Base-by-base conservation (phyloP, 148 eudicot species). In the Vaccinium myrtillus region DNA sequence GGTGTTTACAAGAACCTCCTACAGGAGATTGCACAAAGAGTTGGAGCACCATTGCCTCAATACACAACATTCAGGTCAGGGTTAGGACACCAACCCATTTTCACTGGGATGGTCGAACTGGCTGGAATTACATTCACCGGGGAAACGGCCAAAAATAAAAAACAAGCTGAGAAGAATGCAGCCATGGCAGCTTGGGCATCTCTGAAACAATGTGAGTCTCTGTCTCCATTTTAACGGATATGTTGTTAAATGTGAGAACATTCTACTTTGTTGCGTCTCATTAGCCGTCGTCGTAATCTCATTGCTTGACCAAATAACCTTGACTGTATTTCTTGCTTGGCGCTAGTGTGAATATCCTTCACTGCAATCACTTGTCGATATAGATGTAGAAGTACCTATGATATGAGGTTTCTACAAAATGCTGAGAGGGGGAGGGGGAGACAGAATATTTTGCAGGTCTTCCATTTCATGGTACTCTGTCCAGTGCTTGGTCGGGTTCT, bases 111-210 rank as follows among this genome's bases (percentile, higher is more conserved):
- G 56, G 97, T 94, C 10, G 94, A 92, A 86, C 87, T 94, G 49
- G 94, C 94, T 32, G 95, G 92, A 75, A 90, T 94, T 84, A 87
- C 87, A 61, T 94, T 94, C 83, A 91, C 93, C 8, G 97, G 97
- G 19, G 94, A 92, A 84, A 88, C 90, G 15, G 97, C 97, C 82
- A 94, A 94, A 90, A 94, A 91, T 85, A 94, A 94, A 80, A 94
- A 92, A 74, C 97, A 94, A 84, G 97, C 97, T 12, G 97, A 94
- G 86, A 94, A 94, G 84, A 92, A 91, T 87, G 94, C 97, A 56
- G 97, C 97, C 74, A 84, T 94, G 93, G 89, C 97, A 79, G 94
- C 97, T 36, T 94, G 97, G 97, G 88, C 90, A 65, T 92, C 93
- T 58, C 90, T 93, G 48, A 92, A 92, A 87, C 92, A 90, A 87